phyloP scores from a whole-genome alignment of 2,329 filamentous ascomycete genomes.

The Neophaeococcomyces mojaviensis region DNA sequence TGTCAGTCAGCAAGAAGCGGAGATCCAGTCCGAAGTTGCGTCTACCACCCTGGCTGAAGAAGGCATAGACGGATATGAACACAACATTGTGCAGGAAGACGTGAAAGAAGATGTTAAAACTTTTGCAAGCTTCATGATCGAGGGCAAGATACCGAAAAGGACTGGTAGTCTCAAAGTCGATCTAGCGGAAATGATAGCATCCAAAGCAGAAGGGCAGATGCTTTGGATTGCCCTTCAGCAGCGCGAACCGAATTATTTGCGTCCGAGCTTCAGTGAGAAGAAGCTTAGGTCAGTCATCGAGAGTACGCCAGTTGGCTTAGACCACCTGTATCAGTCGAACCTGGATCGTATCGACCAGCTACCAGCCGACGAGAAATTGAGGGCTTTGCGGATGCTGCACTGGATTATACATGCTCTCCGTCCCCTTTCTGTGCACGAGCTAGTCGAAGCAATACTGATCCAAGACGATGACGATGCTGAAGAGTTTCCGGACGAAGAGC shows the following conservation, averaged over 20 bases:
- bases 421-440: conserved; percentile 1
- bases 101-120: neutral
- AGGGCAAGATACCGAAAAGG: neutral
- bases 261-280: neutral
- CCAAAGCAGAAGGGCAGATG: conserved; percentile 5
- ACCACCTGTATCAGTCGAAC: neutral
- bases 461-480: neutral
- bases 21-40: neutral
- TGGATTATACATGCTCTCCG: conserved; percentile 7
- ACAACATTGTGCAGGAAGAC: neutral
- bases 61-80: neutral
- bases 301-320: neutral
- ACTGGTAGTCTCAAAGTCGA: neutral
- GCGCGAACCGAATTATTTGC: neutral
- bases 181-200: neutral
- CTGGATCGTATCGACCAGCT: conserved; percentile 1
- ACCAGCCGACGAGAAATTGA: neutral
- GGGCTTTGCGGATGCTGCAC: conserved; percentile 1
- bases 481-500: conserved; percentile 1
- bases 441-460: conserved; percentile 3
- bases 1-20: conserved; percentile 4
- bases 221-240: neutral
- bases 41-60: neutral
- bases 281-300: neutral
- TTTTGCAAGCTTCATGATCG: neutral